Evolutionary conservation across 208 protist genomes (phyloP), one percentile per base, ranked within the genome.

Genomic region (Crithidia fasciculata): DNA sequence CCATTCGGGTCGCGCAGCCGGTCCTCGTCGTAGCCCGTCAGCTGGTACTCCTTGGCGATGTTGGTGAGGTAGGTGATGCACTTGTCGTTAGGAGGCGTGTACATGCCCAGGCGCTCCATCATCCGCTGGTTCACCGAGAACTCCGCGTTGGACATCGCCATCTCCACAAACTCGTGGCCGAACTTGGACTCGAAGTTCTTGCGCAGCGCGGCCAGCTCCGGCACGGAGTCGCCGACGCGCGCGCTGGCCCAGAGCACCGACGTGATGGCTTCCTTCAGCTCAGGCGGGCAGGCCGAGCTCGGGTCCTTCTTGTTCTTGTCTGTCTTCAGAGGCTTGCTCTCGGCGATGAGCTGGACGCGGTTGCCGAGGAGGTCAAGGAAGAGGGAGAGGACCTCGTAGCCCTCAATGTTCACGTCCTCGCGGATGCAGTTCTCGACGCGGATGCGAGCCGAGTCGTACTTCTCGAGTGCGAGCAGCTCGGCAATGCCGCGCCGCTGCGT

Each of bases 391-490:
- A 94, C 88, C 63, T 97, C 94, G 54, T 86, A 82, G 15, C 91
- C 94, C 52, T 96, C 90, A 58, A 97, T 96, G 55, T 82, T 91
- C 39, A 95, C 83, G 67, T 96, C 92, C 50, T 97, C 92, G 43
- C 94, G 89, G 18, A 97, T 91, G 40, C 82, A 90, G 64, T 83
- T 84, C 80, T 97, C 94, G 2, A 96, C 92, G 9, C 83, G 85
- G 53, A 98, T 94, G 59, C 92, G 92, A 8, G 95, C 95, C 0
- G 86, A 88, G 66, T 98, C 95, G 63, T 97, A 95, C 82, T 98
- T 98, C 54, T 89, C 87, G 40, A 90, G 75, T 3, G 87, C 84
- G 18, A 98, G 84, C 28, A 97, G 82, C 72, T 94, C 87, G 2
- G 93, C 95, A 39, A 98, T 82, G 54, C 85, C 74, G 50, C 90